Base-by-base conservation (phyloP, 305 asterid genomes). In the Solanum aculeatissimum region DNA sequence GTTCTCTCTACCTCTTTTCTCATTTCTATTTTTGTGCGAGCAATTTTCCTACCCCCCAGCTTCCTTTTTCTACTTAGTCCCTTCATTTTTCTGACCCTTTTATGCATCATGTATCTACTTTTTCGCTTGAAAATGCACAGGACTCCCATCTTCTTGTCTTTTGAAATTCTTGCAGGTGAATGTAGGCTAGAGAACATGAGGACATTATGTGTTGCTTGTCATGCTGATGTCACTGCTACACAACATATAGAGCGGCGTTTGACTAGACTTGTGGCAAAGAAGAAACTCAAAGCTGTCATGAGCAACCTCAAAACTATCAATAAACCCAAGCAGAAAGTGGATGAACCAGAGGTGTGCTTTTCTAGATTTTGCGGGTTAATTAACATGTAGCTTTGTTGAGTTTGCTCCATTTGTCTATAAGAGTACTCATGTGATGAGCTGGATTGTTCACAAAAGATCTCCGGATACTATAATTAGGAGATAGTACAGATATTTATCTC, bases 181-280 rank as follows among this genome's bases (percentile, higher is more conserved):
- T 97, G 99, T 92, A 92, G 89, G 89, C 91, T 97, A 74, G 98
- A 97, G 89, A 97, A 97, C 89, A 90, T 97, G 97, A 94, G 99
- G 91, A 97, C 99, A 84, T 97, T 97, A 87, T 97, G 99, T 83
- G 92, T 97, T 80, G 95, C 97, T 85, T 97, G 99, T 90, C 99
- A 97, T 89, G 94, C 96, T 82, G 95, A 91, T 85, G 98, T 97
- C 69, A 97, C 98, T 68, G 82, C 90, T 78, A 91, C 93, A 45
- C 99, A 97, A 87, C 90, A 94, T 81, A 88, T 91, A 40, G 98
- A 97, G 25, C 89, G 97, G 68, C 97, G 92, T 70, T 43, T 86
- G 84, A 89, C 91, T 74, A 90, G 95, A 87, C 83, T 82, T 45
- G 89, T 88, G 80, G 99, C 98, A 83, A 93, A 89, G 92, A 92